Evolutionary conservation across 176 grass and related monocot genomes (phyloP).

Genomic region (Rhynchospora breviuscula): DNA sequence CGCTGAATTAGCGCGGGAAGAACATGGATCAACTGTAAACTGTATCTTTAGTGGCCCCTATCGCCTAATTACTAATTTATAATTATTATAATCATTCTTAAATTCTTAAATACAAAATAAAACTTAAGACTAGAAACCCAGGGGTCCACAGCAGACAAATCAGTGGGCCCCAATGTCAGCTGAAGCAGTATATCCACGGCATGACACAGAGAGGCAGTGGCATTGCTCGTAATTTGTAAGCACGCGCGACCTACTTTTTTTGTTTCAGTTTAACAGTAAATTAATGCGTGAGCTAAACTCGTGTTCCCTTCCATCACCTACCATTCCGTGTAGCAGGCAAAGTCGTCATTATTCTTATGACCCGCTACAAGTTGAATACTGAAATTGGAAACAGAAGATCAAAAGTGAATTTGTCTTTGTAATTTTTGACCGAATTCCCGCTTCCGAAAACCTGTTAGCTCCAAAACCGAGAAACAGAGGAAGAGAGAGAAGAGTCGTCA

Average conservation of each 20-base stretch:
- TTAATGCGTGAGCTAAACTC: neutral
- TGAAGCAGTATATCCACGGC: neutral
- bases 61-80: neutral
- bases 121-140: neutral
- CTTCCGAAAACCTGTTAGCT: neutral
- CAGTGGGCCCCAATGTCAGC: neutral
- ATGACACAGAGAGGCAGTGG: neutral
- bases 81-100: neutral
- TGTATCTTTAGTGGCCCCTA: neutral
- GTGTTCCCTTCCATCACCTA: neutral
- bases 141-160: neutral
- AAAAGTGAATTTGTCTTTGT: neutral
- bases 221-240: neutral
- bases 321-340: neutral
- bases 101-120: too few relatives aligned
- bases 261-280: neutral
- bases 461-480: slow-evolving; percentile 3
- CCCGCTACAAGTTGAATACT: neutral
- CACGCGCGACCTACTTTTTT: slow-evolving; percentile 1
- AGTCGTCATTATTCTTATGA: neutral
- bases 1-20: slow-evolving; percentile 14
- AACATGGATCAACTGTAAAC: neutral
- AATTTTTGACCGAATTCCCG: slow-evolving; percentile 17
- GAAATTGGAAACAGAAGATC: neutral
- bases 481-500: slow-evolving; percentile 9